Evolutionary conservation across 495 filamentous ascomycete genomes (phyloP), one percentile per base, ranked within the genome.

Genomic region (Chlorociboria aeruginascens): DNA sequence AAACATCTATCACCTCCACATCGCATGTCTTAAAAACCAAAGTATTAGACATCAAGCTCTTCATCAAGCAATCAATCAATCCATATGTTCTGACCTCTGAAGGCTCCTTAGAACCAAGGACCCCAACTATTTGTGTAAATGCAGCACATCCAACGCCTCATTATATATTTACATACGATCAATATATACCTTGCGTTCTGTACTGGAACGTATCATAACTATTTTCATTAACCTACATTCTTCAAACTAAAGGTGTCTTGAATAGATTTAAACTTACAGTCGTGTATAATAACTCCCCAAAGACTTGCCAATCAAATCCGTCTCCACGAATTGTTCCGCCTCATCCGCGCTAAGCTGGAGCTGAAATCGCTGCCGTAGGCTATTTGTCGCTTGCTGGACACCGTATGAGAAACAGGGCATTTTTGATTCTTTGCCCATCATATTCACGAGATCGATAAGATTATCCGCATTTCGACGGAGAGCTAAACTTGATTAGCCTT

Each of bases 161-260:
- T 25, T 25, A 25, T 25, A 4, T 25, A 25, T 25, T 25, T 25
- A 25, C 4, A 4, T 25, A 4, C 20, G 20, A 4, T 25, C 65
- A 86, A 60, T 86, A 86, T 61, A 86, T 86, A 59, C 82, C 82
- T 62, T 86, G 82, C 4, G 82, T 85, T 45, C 83, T 70, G 63
- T 86, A 86, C 58, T 86, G 82, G 63, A 85, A 86, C 50, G 83
- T 84, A 63, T 86, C 82, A 63, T 86, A 86, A 63, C 78, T 82
- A 44, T 34, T 1, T n/a, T 30, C 16, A 32, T 20, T 12, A 32
- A 28, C 20, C 17, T 20, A 35, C 20, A 2, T 4, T 25, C 20
- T 4, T 25, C 4, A 25, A 25, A 25, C 4, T 25, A 25, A 25
- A 25, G 4, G 4, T 4, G n/a, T 25, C 20, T 41, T 48, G 17